Percentiles rank a stretch among this genome's conserved stretches.
Conservation (phyloP, 768 basidiomycete genomes). For the Ephemerocybe angulata region DNA sequence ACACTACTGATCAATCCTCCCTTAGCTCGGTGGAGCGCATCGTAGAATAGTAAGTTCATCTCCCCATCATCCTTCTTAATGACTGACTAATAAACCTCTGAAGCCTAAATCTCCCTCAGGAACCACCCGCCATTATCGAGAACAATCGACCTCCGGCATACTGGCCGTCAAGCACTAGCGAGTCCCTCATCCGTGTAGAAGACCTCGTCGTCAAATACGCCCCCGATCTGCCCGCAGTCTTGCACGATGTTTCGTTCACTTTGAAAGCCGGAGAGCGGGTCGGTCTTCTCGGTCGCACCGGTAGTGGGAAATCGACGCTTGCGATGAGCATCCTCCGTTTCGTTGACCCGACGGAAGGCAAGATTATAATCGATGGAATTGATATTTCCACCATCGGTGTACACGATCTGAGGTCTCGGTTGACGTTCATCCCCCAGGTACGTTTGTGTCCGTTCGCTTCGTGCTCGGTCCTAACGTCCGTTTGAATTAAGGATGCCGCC, state of each 20-base stretch:
- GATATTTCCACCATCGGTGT: conserved; percentile 85
- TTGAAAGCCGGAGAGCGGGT: conserved; percentile 71
- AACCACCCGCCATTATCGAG: conserved; percentile 75
- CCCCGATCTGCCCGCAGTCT: conserved; percentile 76
- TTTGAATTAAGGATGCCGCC: conserved; percentile 50
- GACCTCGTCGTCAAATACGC: conserved; percentile 80
- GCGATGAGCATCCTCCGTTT: conserved; percentile 86
- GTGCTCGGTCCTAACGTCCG: neutral
- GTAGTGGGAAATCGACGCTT: conserved; percentile 79
- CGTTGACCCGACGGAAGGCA: conserved; percentile 72
- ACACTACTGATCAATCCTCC: neutral
- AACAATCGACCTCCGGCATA: conserved; percentile 79
- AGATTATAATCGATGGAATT: conserved; percentile 81
- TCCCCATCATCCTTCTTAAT: neutral
- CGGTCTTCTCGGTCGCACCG: conserved; percentile 75
- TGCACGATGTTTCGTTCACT: conserved; percentile 71
- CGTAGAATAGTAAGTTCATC: conserved; percentile 63
- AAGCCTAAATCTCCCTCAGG: conserved; percentile 76
- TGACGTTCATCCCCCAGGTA: conserved; percentile 75
- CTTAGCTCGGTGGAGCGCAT: conserved; percentile 83
- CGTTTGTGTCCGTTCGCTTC: conserved; percentile 6
- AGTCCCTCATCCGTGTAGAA: conserved; percentile 63
- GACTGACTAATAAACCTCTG: neutral
- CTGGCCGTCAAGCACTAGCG: conserved; percentile 78
- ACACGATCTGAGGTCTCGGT: conserved; percentile 73